These are phyloP conservation scores for Cryptosporidium viatorum DNA, from an alignment of 169 alveolate species.

Conservation along the genomic window DNA sequence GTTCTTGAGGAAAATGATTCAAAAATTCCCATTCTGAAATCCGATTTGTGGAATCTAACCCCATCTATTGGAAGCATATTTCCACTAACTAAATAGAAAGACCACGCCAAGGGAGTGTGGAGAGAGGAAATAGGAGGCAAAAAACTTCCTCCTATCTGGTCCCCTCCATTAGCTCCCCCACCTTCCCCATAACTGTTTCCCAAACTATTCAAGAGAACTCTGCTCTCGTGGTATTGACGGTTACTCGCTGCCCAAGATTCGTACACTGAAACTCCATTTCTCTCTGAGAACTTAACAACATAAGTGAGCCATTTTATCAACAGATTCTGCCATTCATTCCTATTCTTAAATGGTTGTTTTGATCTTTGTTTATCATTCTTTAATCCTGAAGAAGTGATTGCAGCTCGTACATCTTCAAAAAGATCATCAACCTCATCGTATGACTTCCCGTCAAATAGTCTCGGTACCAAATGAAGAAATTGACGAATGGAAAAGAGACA, in stretches of 20 bases:
- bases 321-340: slow-evolving; percentile 24
- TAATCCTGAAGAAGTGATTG: not conserved
- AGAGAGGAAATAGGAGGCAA: slow-evolving; percentile 62
- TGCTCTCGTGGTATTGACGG: slow-evolving; percentile 73
- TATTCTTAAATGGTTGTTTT: not conserved
- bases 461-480: slow-evolving; percentile 26
- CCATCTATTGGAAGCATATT: slow-evolving; percentile 86
- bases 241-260: slow-evolving; percentile 30
- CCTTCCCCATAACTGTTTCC: not conserved
- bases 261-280: slow-evolving; percentile 12
- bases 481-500: slow-evolving; percentile 27
- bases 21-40: slow-evolving; percentile 79
- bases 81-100: slow-evolving; percentile 55
- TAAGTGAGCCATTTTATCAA: slow-evolving; percentile 54
- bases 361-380: not conserved
- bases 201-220: slow-evolving; percentile 5
- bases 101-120: slow-evolving; percentile 74
- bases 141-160: slow-evolving; percentile 77
- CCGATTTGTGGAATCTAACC: slow-evolving; percentile 85
- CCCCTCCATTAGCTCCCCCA: slow-evolving; percentile 67
- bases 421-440: slow-evolving; percentile 4
- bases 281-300: slow-evolving; percentile 5
- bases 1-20: slow-evolving; percentile 47
- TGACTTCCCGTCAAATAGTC: not conserved
- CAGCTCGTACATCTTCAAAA: not conserved